Conservation (phyloP, 441 rosid species). For the Iberis amara region DNA sequence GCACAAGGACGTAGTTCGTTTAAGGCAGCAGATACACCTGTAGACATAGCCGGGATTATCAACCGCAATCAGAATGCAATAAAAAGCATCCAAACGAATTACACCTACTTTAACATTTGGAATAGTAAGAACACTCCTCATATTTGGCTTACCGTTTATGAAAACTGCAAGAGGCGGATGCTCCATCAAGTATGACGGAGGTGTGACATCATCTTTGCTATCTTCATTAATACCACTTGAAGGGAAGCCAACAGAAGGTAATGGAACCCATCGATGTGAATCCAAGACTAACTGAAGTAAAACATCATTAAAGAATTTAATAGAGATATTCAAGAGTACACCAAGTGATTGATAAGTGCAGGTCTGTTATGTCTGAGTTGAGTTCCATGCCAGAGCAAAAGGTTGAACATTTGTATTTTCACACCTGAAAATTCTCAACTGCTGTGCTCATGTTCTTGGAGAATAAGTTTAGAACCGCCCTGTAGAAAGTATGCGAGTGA, state of each 20-base stretch:
- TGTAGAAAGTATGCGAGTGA: conserved; percentile 34
- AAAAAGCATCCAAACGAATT: background rate
- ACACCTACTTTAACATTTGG: background rate
- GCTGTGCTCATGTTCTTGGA: conserved; percentile 79
- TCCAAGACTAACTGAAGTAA: conserved; percentile 82
- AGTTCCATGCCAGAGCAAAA: conserved; percentile 22
- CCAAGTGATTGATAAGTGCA: background rate
- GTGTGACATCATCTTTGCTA: conserved; percentile 80
- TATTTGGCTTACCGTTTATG: conserved; percentile 53
- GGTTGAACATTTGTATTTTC: conserved; percentile 12
- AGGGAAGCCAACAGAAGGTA: conserved; percentile 82
- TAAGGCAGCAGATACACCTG: conserved; percentile 91
- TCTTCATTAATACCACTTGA: conserved; percentile 53
- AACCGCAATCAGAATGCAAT: conserved; percentile 5
- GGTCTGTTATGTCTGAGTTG: background rate
- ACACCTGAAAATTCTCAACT: conserved; percentile 82
- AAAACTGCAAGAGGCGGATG: conserved; percentile 98
- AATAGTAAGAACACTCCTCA: background rate
- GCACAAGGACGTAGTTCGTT: conserved; percentile 91
- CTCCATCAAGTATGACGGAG: conserved; percentile 90
- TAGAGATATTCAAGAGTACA: background rate
- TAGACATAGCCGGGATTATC: conserved; percentile 22
- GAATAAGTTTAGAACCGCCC: conserved; percentile 87
- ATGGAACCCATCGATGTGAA: conserved; percentile 94
- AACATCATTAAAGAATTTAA: conserved; percentile 25